Evolutionary conservation across 1,284 basidiomycete genomes (phyloP), one percentile per base, ranked within the genome.

Genomic region (Rhodotorula sp.): DNA sequence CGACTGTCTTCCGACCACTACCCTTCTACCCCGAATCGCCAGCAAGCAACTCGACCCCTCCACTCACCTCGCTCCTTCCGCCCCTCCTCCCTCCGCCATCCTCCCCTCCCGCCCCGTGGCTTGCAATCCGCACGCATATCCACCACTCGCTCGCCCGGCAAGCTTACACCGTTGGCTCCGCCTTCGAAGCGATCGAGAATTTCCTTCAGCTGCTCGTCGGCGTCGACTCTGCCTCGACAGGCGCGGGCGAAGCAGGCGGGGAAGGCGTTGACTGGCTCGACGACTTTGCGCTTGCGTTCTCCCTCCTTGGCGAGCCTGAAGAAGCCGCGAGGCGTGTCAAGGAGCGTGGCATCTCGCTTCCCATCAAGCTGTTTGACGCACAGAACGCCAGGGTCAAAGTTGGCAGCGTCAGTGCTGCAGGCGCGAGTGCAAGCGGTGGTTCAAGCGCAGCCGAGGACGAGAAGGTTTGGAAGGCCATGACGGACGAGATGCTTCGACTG

Each of bases 131-230:
- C 48, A 80, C 82, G 59, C 80, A 83, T 59, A 79, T 85, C 32
- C 82, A 84, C 59, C 82, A 84, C 66, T 80, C 82, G 48, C 79
- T 85, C 9, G 84, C 82, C 8, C 76, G 83, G 57, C 84, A 84
- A 66, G 83, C 84, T 0, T 85, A 84, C 76, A 84, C 82, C 15
- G 77, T 82, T 11, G 83, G 84, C 13, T 76, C 83, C 59, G 80
- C 81, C 30, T 80, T 79, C 24, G 78, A 80, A 0, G 84, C 84
- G 0, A 79, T 83, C 0, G 76, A 79, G 44, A 81, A 84, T 67
- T 83, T 84, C 59, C 64, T 84, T 53, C 55, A 78, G 4, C 70
- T 83, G n/a, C 72, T 83, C n/a, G 62, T 51, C 3, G 61, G 60
- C 17, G 32, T 17, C 19, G 36, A 17, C n/a, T 24, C 55, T 34